phyloP scores from a whole-genome alignment of 495 filamentous ascomycete species.

The Aspergillus egyptiacus region DNA sequence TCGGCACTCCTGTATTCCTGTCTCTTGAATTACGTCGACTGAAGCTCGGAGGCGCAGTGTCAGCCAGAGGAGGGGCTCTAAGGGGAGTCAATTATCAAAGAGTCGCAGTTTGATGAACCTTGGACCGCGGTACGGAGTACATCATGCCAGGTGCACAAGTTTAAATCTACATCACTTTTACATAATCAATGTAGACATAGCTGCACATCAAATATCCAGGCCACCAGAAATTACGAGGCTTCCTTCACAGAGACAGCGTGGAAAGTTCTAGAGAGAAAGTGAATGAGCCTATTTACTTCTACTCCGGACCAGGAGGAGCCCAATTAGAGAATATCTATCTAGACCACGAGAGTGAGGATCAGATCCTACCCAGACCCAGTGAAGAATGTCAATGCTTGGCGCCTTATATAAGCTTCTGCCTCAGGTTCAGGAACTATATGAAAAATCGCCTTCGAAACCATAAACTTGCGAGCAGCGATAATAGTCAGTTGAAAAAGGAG shows the following conservation, averaged over 20 bases:
- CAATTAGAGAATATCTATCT: no score
- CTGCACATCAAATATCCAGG: no score
- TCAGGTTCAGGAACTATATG: background rate
- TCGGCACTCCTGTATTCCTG: background rate
- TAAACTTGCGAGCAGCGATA: no score
- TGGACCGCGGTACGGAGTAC: background rate
- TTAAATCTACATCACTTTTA: background rate
- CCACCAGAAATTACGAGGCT: no score
- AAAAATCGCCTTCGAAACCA: no score
- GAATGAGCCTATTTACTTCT: no score
- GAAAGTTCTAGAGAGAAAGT: no score
- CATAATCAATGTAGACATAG: background rate
- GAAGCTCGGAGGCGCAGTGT: background rate
- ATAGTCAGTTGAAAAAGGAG: no score
- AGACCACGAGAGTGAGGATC: no score
- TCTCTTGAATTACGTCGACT: background rate
- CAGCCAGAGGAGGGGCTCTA: no score
- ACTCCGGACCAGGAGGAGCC: no score
- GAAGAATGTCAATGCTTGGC: background rate
- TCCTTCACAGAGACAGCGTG: no score
- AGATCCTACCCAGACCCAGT: background rate
- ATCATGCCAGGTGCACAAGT: background rate
- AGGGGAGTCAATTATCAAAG: background rate
- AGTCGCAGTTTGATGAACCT: background rate
- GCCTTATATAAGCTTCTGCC: background rate